These are phyloP conservation scores for Vitis cinerea DNA, from an alignment of 164 flowering plant species.

Conservation along the genomic window DNA sequence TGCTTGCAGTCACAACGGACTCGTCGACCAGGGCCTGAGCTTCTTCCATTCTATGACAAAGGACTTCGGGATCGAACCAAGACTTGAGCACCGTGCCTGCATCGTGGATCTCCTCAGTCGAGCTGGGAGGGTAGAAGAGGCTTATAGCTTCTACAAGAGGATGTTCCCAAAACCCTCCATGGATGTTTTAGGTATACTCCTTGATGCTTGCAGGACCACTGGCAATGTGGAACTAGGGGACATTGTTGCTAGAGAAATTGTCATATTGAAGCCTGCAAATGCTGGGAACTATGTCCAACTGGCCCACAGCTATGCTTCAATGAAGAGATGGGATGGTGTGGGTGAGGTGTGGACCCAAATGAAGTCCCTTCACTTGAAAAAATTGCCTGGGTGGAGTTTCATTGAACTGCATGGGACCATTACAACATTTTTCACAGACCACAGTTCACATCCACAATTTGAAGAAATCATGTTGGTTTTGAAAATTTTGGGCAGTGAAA, in stretches of 20 bases:
- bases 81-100: slow-evolving; percentile 69
- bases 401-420: slow-evolving; percentile 58
- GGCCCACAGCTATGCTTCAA: slow-evolving; percentile 70
- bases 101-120: slow-evolving; percentile 81
- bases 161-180: slow-evolving; percentile 38
- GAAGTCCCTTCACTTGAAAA: slow-evolving; percentile 68
- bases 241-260: slow-evolving; percentile 46
- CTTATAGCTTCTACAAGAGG: slow-evolving; percentile 48
- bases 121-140: slow-evolving; percentile 73
- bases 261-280: slow-evolving; percentile 40
- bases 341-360: slow-evolving; percentile 66
- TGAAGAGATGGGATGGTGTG: slow-evolving; percentile 68
- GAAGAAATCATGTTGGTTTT: slow-evolving; percentile 43
- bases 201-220: slow-evolving; percentile 62
- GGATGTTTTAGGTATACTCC: slow-evolving; percentile 71
- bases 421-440: slow-evolving; percentile 53
- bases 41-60: slow-evolving; percentile 54
- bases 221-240: slow-evolving; percentile 53
- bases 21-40: slow-evolving; percentile 57
- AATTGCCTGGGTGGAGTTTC: slow-evolving; percentile 82
- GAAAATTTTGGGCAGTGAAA: slow-evolving; percentile 37
- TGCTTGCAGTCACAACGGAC: slow-evolving; percentile 82
- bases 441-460: slow-evolving; percentile 56
- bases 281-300: slow-evolving; percentile 75
- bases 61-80: slow-evolving; percentile 55